Conservation (phyloP, 805 yeast species). For the Yarrowia porcina region DNA sequence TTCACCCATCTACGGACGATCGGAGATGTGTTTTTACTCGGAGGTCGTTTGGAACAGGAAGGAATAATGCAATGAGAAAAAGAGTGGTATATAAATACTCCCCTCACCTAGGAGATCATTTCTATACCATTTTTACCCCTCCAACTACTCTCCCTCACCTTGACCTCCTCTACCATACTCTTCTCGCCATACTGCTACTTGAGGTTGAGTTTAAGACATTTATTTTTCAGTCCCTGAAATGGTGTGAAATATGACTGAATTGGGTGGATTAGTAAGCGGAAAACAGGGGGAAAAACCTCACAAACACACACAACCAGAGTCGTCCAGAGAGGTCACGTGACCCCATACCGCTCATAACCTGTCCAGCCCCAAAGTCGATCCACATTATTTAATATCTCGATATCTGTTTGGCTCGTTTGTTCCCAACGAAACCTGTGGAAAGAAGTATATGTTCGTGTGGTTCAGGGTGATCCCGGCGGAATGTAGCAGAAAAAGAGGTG, state of each 20-base stretch:
- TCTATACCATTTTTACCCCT: too few species aligned
- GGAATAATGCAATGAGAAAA: background rate
- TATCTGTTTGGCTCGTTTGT: background rate
- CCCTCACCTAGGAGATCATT: too few species aligned
- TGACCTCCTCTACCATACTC: background rate
- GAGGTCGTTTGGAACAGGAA: background rate
- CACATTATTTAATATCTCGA: background rate
- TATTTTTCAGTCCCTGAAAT: conserved; percentile 5
- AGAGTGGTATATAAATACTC: background rate
- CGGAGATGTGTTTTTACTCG: background rate
- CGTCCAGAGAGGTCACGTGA: too few species aligned
- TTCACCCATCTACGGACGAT: background rate
- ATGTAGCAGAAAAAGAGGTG: too few species aligned
- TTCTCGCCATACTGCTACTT: background rate
- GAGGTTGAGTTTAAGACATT: conserved; percentile 8
- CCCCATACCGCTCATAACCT: background rate
- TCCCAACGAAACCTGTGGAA: conserved; percentile 22
- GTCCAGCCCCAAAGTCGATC: background rate
- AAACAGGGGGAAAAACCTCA: too few species aligned
- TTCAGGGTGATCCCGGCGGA: background rate
- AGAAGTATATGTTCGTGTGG: background rate
- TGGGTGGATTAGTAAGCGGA: too few species aligned
- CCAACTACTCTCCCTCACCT: too few species aligned
- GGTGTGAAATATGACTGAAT: too few species aligned
- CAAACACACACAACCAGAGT: too few species aligned